Evolutionary conservation across 1,284 basidiomycete species (phyloP).

Genomic region (Gomphus sp.): DNA sequence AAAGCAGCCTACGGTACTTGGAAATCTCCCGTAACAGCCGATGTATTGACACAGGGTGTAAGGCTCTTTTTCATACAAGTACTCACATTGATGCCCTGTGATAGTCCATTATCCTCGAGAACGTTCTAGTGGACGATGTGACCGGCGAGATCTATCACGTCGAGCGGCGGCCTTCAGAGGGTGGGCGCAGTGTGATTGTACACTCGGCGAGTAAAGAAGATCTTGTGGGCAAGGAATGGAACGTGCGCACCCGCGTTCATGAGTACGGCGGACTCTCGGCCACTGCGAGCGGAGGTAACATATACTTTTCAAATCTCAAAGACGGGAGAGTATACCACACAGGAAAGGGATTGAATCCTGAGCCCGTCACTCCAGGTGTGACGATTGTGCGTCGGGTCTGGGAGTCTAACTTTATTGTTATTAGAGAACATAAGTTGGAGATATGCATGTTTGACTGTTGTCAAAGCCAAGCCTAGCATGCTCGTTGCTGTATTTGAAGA

Average conservation of each 20-base stretch:
- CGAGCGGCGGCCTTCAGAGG: conserved; percentile 53
- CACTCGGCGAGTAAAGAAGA: conserved; percentile 37
- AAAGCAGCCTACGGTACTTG: conserved; percentile 50
- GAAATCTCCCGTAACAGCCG: conserved; percentile 48
- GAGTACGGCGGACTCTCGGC: conserved; percentile 45
- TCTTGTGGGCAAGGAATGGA: conserved; percentile 41
- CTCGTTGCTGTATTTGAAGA: conserved; percentile 57
- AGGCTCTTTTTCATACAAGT: conserved; percentile 11
- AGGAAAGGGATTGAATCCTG: conserved; percentile 29
- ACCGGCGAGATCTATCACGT: conserved; percentile 48
- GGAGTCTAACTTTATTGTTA: not conserved
- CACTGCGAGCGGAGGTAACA: conserved; percentile 34
- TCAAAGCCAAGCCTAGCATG: conserved; percentile 29
- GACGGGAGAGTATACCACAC: conserved; percentile 43
- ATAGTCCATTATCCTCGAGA: conserved; percentile 28
- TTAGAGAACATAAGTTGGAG: conserved; percentile 42
- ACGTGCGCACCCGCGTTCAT: conserved; percentile 49
- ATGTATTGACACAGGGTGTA: conserved; percentile 30
- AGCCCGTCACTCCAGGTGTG: conserved; percentile 54
- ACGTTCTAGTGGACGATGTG: conserved; percentile 45
- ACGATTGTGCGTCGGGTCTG: not conserved
- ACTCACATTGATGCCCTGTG: not conserved
- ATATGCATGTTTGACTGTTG: conserved; percentile 44
- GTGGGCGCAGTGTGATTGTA: conserved; percentile 49
- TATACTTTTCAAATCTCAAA: conserved; percentile 48